Conservation (phyloP, 2,329 filamentous ascomycete species). For the Exophiala aquamarina region DNA sequence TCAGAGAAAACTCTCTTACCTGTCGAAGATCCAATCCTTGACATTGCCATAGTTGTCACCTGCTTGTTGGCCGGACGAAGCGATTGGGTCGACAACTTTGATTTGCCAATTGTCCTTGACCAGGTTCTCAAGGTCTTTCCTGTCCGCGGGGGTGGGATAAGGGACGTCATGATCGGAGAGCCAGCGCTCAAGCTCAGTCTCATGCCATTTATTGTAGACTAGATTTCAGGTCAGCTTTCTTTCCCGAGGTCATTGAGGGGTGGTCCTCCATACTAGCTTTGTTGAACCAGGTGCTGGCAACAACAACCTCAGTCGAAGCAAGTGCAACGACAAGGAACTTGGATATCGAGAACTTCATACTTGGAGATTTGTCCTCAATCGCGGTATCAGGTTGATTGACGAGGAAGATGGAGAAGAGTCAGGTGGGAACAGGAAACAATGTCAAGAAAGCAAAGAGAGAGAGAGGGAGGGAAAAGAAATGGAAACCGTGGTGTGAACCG, state of each 20-base stretch:
- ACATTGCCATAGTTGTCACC: constrained; percentile 69
- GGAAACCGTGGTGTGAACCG: not conserved
- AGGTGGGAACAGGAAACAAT: too few relatives aligned
- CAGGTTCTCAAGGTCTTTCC: constrained; percentile 90
- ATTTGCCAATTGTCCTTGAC: constrained; percentile 87
- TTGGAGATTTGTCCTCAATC: constrained; percentile 28
- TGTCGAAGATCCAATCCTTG: constrained; percentile 90
- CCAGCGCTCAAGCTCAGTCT: constrained; percentile 97
- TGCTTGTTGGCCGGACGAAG: constrained; percentile 74
- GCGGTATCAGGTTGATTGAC: not conserved
- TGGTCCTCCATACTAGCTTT: constrained; percentile 68
- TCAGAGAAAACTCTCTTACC: constrained; percentile 46
- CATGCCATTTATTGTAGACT: constrained; percentile 99
- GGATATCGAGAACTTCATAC: constrained; percentile 74
- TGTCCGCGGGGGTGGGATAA: constrained; percentile 85
- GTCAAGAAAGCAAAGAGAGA: constrained; percentile 1
- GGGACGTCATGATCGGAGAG: constrained; percentile 88
- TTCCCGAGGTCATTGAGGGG: constrained; percentile 1
- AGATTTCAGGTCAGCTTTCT: constrained; percentile 27
- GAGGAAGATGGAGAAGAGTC: constrained; percentile 1
- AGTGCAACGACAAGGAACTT: constrained; percentile 70
- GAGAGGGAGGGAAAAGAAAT: constrained; percentile 8
- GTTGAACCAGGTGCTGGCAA: constrained; percentile 79
- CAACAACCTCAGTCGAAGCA: constrained; percentile 63
- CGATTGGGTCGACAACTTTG: constrained; percentile 71